These are phyloP conservation scores for Flaveria brownii DNA, from an alignment of 129 eudicot species.

Conservation along the genomic window DNA sequence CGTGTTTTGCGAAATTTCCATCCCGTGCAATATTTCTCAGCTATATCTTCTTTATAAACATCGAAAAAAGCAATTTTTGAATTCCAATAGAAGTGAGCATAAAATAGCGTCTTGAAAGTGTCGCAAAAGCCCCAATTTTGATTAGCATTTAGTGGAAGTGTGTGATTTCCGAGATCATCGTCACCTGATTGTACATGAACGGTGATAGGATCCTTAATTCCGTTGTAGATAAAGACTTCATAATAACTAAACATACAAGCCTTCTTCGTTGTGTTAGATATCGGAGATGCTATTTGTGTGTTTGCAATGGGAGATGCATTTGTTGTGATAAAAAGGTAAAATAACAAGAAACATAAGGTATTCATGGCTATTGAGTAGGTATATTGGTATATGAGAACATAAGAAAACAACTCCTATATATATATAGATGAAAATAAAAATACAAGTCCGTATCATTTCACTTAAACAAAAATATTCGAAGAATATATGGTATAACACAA, in stretches of 20 bases:
- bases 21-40: neutral
- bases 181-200: constrained; percentile 17
- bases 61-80: neutral
- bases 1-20: neutral
- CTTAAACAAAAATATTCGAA: neutral
- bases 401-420: too few relatives aligned
- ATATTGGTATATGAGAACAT: too few relatives aligned
- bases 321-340: constrained; percentile 5
- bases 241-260: neutral
- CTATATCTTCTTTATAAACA: neutral
- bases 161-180: constrained; percentile 15
- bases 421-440: too few relatives aligned
- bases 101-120: neutral
- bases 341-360: neutral
- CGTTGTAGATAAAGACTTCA: neutral
- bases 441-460: too few relatives aligned
- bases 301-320: neutral
- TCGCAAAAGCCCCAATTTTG: constrained; percentile 5
- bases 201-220: neutral
- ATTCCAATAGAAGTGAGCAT: constrained; percentile 18
- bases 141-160: constrained; percentile 1
- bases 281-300: neutral
- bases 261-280: neutral
- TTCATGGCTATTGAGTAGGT: neutral
- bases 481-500: neutral